A percentile compares a stretch with the other conserved stretches of the same genome.
Evolutionary conservation across 2,329 filamentous ascomycete species (phyloP).

Genomic region (Diaporthe amygdali): DNA sequence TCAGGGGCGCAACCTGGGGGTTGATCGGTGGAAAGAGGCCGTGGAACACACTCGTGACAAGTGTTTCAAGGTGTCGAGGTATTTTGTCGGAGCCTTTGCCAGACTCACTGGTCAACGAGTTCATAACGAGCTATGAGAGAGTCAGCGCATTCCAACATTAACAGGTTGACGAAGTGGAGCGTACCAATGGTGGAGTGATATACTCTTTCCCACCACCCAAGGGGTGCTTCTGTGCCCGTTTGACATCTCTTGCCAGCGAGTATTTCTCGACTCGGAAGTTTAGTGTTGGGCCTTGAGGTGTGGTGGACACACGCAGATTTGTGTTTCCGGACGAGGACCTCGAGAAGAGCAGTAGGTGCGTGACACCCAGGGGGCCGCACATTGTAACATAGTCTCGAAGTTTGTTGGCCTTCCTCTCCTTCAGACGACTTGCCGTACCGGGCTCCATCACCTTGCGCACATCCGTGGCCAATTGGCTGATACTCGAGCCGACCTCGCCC

Average conservation of each 20-base stretch:
- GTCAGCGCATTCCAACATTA: conserved; percentile 31
- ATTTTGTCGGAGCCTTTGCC: conserved; percentile 69
- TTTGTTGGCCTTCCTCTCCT: conserved; percentile 87
- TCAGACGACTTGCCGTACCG: conserved; percentile 85
- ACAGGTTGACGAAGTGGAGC: conserved; percentile 25
- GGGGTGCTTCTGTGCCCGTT: conserved; percentile 82
- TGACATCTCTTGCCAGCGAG: conserved; percentile 89
- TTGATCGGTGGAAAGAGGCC: conserved; percentile 96
- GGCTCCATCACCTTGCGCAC: conserved; percentile 95
- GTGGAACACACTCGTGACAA: conserved; percentile 94
- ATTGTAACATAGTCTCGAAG: conserved; percentile 93
- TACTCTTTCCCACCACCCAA: conserved; percentile 85
- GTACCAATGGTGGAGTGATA: conserved; percentile 79
- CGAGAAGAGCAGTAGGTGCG: conserved; percentile 92
- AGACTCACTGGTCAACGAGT: conserved; percentile 81
- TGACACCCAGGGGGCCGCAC: conserved; percentile 91
- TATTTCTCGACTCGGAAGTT: conserved; percentile 96
- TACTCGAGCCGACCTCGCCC: conserved; percentile 87
- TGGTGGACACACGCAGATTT: conserved; percentile 85
- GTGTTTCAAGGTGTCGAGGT: conserved; percentile 92
- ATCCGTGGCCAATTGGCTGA: conserved; percentile 91
- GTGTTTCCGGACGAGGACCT: conserved; percentile 89
- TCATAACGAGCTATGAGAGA: conserved; percentile 81
- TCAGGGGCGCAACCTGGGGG: conserved; percentile 85
- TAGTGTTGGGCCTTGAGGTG: conserved; percentile 88